Base-by-base conservation (phyloP, 2,329 filamentous ascomycete species). In the Xylaria multiplex region DNA sequence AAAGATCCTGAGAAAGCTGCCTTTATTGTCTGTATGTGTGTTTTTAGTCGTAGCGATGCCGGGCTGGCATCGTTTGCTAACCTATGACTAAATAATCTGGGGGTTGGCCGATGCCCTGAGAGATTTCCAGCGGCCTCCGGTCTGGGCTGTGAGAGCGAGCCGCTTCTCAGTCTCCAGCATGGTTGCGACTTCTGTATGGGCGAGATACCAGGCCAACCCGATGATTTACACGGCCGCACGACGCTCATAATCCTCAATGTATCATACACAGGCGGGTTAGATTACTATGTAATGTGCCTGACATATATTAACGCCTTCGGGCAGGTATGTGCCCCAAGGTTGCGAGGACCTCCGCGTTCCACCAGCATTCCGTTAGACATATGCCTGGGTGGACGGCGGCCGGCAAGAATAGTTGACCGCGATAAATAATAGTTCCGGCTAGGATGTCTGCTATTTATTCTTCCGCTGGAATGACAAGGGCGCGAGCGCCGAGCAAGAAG, bases 1-100 rank as follows among this genome's bases (percentile, higher is more conserved):
- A 43, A 58, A 30, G 37, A 58, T 45, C 55, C 43, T 4, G 55
- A 49, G 55, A 30, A 58, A 30, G 55, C 55, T n/a, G 55, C 43
- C n/a, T 58, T 49, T 43, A 46, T 61, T 13, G 54, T 61, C 19
- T 5, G 59, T 61, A 3, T 32, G 59, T 54, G 40, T 24, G 37
- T 14, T 40, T 40, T 27, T 27, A 27, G 27, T 27, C 5, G 27
- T 27, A 27, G 27, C 5, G 27, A 27, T 27, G 27, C 27, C 3
- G 27, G 37, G 14, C 13, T 13, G 4, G 37, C 37, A 40, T 40
- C 13, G 11, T 40, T 13, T 40, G 11, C 37, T 40, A 40, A 40
- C 37, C 37, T 40, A 40, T 40, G 37, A 40, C 37, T 3, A 40
- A 40, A 40, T 40, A 40, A 13, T 40, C 37, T 40, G 37, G 37